Base-by-base conservation (phyloP, 352 stramenopile species). In the Pythium aquatile region DNA sequence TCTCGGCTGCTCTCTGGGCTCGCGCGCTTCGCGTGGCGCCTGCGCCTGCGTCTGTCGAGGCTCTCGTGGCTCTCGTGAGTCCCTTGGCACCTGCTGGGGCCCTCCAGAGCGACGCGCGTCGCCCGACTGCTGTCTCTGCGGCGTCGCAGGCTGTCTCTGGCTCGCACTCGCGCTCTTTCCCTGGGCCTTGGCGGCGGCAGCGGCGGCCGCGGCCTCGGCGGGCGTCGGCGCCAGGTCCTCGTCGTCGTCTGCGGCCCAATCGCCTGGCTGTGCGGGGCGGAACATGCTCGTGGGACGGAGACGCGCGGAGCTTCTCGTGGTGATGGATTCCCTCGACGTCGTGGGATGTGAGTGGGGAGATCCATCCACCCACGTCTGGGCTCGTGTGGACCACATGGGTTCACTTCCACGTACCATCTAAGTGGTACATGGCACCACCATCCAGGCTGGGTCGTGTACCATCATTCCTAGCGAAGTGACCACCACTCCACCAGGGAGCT, bases 161-260 rank as follows among this genome's bases (percentile, higher is more conserved):
- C 28, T 54, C n/a, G 6, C n/a, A 11, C 26, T 28, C 7, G 16
- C 24, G 52, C 59, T 73, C 55, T 72, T 77, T 26, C 55, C 37
- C 8, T 51, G 44, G 3, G 44, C 44, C 20, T 51, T 51, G 16
- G 44, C 44, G 7, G 58, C 49, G 5, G 56, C 10, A 29, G 61
- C 40, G 13, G 57, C 35, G 8, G 65, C 39, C 5, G 62, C 52
- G 17, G 57, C 55, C 30, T 52, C 61, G 7, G 63, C 47, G 11
- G 42, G 54, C n/a, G 64, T 51, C 13, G 52, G 55, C 24, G 53
- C 65, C 44, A 70, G 40, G 16, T 79, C 72, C 24, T 75, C 85
- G 44, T 88, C 85, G 48, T 92, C 82, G 61, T 92, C 85, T 56
- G 79, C 85, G 54, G 83, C 85, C 83, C 85, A 92, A 70, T 90